phyloP scores from a whole-genome alignment of 2,329 filamentous ascomycete species.

The Xylaria sp. region DNA sequence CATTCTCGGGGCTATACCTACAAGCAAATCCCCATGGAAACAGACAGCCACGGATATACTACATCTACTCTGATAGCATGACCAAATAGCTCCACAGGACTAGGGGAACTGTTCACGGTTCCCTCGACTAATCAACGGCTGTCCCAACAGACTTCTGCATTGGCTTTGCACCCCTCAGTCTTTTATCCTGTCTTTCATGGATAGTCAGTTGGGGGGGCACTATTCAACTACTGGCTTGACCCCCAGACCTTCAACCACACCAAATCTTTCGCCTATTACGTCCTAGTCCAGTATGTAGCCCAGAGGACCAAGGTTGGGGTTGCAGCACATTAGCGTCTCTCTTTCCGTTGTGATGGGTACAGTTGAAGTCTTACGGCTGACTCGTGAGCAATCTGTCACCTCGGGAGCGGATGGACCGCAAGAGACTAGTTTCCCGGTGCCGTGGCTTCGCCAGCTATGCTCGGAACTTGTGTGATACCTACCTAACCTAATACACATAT shows the following conservation, averaged over 20 bases:
- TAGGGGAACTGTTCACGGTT: constrained; percentile 37
- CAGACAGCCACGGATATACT: constrained; percentile 7
- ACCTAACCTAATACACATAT: background rate
- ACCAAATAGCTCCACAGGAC: constrained; percentile 19
- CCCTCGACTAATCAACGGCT: constrained; percentile 37
- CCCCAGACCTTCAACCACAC: constrained; percentile 30
- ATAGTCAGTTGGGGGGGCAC: constrained; percentile 9
- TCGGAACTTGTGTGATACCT: constrained; percentile 2
- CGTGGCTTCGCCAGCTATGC: background rate
- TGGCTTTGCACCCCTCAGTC: constrained; percentile 38
- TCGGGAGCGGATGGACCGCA: constrained; percentile 12
- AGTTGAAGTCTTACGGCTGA: constrained; percentile 23
- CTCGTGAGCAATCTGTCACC: constrained; percentile 21
- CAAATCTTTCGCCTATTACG: constrained; percentile 27
- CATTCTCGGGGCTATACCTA: background rate
- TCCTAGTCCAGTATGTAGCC: constrained; percentile 26
- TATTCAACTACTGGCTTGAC: constrained; percentile 23
- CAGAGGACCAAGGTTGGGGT: constrained; percentile 23
- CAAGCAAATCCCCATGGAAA: constrained; percentile 30
- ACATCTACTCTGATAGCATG: constrained; percentile 7
- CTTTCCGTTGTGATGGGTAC: constrained; percentile 27
- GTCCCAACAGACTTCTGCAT: constrained; percentile 36
- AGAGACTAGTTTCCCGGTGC: background rate
- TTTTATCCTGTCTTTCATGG: constrained; percentile 39
- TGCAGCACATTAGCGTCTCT: constrained; percentile 36